Percentiles rank a stretch among this genome's conserved stretches.
Conservation (phyloP, 2,329 filamentous ascomycete genomes). For the Calonectria multiphialidica region DNA sequence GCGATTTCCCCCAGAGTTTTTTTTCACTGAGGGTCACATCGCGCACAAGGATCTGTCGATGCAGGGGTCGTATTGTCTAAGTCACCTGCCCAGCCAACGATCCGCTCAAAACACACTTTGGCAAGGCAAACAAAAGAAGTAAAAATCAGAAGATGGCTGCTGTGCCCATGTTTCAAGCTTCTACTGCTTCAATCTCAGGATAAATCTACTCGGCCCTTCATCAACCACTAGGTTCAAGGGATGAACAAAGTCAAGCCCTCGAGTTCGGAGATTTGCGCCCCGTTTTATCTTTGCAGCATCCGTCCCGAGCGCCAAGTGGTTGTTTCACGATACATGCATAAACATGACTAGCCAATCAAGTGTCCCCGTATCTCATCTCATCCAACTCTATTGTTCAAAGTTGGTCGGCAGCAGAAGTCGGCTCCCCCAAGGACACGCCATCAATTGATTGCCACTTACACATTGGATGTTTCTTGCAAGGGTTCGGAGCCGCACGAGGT, state of each 20-base stretch:
- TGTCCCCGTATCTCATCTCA: conserved; percentile 13
- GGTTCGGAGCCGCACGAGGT: not conserved
- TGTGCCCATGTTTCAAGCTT: not conserved
- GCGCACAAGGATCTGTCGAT: not conserved
- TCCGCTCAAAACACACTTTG: not conserved
- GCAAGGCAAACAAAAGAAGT: not conserved
- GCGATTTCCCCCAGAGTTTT: conserved; percentile 6
- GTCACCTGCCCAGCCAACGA: conserved; percentile 1
- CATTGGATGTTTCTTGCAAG: not conserved
- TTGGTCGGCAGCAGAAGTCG: conserved; percentile 25
- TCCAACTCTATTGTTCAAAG: conserved; percentile 18
- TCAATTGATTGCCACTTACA: not conserved
- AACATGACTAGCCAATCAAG: conserved; percentile 32
- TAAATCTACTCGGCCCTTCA: not conserved
- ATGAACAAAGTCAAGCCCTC: conserved; percentile 21
- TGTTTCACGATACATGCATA: conserved; percentile 32
- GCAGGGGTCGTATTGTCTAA: not conserved
- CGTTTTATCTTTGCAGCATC: conserved; percentile 36
- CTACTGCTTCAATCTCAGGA: not conserved
- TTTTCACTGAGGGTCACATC: not conserved
- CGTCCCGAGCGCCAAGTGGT: conserved; percentile 32
- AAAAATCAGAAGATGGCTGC: too few relatives aligned
- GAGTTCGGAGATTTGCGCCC: conserved; percentile 41
- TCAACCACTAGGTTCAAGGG: not conserved
- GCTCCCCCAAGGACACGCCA: not conserved